These are phyloP conservation scores for Neurospora sp. DNA, from an alignment of 495 filamentous ascomycete species.

Conservation along the genomic window DNA sequence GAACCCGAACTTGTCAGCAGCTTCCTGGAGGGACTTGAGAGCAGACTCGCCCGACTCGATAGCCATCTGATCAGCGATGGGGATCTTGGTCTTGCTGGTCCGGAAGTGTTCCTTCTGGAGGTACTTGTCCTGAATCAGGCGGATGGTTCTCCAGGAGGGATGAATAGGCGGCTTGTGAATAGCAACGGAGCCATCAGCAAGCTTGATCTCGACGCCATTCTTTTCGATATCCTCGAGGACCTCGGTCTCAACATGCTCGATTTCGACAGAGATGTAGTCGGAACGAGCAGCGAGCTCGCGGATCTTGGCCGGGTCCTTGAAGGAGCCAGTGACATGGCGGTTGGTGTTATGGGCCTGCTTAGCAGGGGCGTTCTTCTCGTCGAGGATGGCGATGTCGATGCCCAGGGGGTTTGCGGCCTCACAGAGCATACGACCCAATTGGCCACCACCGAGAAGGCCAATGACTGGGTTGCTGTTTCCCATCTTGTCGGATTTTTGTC, in stretches of 20 bases:
- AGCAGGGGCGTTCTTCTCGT: constrained; percentile 69
- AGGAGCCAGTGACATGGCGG: constrained; percentile 72
- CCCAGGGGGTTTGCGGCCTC: constrained; percentile 82
- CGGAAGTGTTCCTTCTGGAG: constrained; percentile 77
- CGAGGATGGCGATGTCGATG: constrained; percentile 70
- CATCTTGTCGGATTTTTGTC: constrained; percentile 9
- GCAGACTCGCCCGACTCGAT: constrained; percentile 40
- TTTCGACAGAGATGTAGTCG: constrained; percentile 90
- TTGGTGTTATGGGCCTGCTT: constrained; percentile 78
- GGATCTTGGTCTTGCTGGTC: constrained; percentile 44
- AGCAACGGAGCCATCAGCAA: constrained; percentile 26
- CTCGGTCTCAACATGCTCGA: constrained; percentile 91
- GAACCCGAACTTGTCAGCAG: constrained; percentile 59
- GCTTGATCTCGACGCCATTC: constrained; percentile 40
- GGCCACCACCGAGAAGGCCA: constrained; percentile 48
- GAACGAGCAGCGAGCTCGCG: constrained; percentile 64
- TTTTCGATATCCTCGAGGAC: constrained; percentile 76
- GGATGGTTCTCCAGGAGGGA: constrained; percentile 80
- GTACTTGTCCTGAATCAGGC: constrained; percentile 94
- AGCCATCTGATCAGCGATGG: constrained; percentile 58
- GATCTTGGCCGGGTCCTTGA: constrained; percentile 69
- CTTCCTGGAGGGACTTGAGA: constrained; percentile 48
- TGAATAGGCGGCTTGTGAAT: constrained; percentile 52
- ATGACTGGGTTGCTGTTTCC: constrained; percentile 24
- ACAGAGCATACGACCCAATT: constrained; percentile 91